These are phyloP conservation scores for Fusarium sublunatum DNA, from an alignment of 2,329 filamentous ascomycete genomes.

Conservation along the genomic window DNA sequence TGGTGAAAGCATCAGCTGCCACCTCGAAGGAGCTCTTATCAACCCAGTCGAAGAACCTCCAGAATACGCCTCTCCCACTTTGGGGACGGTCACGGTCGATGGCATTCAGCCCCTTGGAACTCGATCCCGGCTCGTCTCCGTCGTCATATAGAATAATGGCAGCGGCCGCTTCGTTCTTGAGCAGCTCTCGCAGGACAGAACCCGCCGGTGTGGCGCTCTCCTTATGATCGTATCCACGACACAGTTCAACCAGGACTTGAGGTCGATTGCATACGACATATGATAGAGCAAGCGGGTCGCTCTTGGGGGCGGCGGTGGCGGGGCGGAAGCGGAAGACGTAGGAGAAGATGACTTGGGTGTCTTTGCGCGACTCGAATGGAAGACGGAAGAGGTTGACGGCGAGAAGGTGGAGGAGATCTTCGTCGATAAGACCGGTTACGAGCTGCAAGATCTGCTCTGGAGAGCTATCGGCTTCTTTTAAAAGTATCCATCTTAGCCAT, in stretches of 20 bases:
- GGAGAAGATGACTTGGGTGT: conserved; percentile 94
- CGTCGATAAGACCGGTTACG: conserved; percentile 84
- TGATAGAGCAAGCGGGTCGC: conserved; percentile 84
- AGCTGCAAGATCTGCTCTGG: conserved; percentile 90
- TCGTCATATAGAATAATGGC: conserved; percentile 95
- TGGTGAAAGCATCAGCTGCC: conserved; percentile 96
- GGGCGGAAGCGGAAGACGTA: conserved; percentile 93
- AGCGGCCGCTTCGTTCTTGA: conserved; percentile 90
- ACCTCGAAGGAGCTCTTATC: conserved; percentile 97
- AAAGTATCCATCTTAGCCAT: conserved; percentile 25
- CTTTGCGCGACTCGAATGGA: conserved; percentile 95
- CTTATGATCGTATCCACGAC: conserved; percentile 87
- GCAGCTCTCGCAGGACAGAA: conserved; percentile 85
- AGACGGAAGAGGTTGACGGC: conserved; percentile 85
- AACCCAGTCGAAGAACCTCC: conserved; percentile 98
- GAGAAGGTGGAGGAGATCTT: conserved; percentile 87
- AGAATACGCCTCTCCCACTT: conserved; percentile 87
- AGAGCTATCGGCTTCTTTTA: conserved; percentile 81
- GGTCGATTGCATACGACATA: conserved; percentile 89
- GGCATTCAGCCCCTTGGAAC: conserved; percentile 78
- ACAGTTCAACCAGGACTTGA: conserved; percentile 88
- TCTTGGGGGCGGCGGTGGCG: conserved; percentile 71
- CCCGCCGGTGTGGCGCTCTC: conserved; percentile 94
- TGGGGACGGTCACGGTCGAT: conserved; percentile 82
- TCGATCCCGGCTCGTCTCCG: conserved; percentile 75